phyloP scores from a whole-genome alignment of 2,329 filamentous ascomycete species.

The Exophiala phaeomuriformis region DNA sequence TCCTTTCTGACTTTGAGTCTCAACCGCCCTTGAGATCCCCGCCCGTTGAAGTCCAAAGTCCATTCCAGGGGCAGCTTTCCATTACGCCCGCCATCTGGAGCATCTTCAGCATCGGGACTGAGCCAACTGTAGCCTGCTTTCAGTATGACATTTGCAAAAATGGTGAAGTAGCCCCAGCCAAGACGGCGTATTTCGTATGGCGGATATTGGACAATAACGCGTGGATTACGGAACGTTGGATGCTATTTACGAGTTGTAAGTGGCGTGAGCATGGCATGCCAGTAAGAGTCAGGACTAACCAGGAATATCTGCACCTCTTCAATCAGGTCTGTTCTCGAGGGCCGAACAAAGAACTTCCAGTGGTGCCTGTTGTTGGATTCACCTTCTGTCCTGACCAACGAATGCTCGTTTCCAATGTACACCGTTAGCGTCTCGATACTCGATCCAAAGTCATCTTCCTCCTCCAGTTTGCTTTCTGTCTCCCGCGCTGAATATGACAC shows the following conservation, averaged over 20 bases:
- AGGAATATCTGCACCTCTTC: constrained; percentile 25
- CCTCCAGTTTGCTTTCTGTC: background rate
- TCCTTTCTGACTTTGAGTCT: constrained; percentile 25
- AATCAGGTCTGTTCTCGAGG: constrained; percentile 22
- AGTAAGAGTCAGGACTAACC: constrained; percentile 8
- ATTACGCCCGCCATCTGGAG: constrained; percentile 17
- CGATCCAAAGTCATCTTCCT: constrained; percentile 15
- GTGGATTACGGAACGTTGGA: constrained; percentile 22
- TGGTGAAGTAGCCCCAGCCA: constrained; percentile 25
- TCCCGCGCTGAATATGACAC: constrained; percentile 14
- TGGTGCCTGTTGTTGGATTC: constrained; percentile 22
- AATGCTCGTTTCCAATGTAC: constrained; percentile 24
- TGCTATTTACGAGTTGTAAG: constrained; percentile 12
- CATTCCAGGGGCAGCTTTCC: constrained; percentile 24
- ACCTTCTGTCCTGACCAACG: constrained; percentile 13
- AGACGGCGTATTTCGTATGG: constrained; percentile 23
- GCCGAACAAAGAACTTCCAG: constrained; percentile 25
- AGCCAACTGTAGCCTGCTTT: constrained; percentile 25
- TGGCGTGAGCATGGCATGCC: background rate
- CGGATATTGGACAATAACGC: constrained; percentile 18
- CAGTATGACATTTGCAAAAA: constrained; percentile 22
- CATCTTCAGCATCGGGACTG: constrained; percentile 20
- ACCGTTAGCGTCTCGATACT: constrained; percentile 22
- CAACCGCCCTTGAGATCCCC: constrained; percentile 21
- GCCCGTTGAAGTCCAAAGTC: constrained; percentile 22